These are phyloP conservation scores for Neonothopanus nambi DNA, from an alignment of 1,284 basidiomycete genomes.

Conservation along the genomic window DNA sequence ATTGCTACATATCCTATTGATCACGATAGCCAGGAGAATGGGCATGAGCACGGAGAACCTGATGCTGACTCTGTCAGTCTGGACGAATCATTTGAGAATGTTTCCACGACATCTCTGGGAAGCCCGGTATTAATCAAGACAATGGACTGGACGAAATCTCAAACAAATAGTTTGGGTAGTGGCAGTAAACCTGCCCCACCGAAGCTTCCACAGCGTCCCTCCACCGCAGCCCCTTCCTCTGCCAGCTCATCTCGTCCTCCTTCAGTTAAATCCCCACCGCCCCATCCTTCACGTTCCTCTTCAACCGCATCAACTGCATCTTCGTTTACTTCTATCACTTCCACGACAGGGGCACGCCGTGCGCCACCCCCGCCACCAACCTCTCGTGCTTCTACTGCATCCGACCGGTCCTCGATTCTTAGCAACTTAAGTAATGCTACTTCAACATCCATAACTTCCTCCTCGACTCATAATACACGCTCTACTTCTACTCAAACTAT, in stretches of 20 bases:
- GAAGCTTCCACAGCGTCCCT: slow-evolving; percentile 54
- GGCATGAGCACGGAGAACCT: slow-evolving; percentile 18
- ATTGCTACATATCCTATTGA: slow-evolving; percentile 53
- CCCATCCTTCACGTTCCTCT: slow-evolving; percentile 30
- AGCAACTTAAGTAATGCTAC: slow-evolving; percentile 33
- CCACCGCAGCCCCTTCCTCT: slow-evolving; percentile 26
- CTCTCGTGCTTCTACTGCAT: slow-evolving; percentile 41
- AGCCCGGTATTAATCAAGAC: slow-evolving; percentile 42
- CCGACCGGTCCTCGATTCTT: slow-evolving; percentile 65
- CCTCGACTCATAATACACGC: background rate
- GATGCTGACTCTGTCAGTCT: slow-evolving; percentile 59
- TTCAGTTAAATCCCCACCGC: slow-evolving; percentile 26
- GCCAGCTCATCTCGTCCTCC: slow-evolving; percentile 15
- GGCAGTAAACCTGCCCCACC: slow-evolving; percentile 46
- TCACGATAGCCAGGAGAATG: slow-evolving; percentile 25
- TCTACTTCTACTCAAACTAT: background rate
- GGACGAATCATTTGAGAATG: slow-evolving; percentile 70
- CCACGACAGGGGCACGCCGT: slow-evolving; percentile 28
- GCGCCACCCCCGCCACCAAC: slow-evolving; percentile 34
- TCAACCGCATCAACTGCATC: slow-evolving; percentile 23
- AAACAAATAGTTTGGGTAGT: slow-evolving; percentile 22
- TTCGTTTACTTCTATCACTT: background rate
- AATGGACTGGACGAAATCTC: slow-evolving; percentile 46
- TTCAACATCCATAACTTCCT: slow-evolving; percentile 27
- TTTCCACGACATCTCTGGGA: slow-evolving; percentile 42